A percentile compares a stretch with the other conserved stretches of the same genome.
These are phyloP conservation scores for Pythium pyrilobum DNA, from an alignment of 352 stramenopile species.

Conservation along the genomic window DNA sequence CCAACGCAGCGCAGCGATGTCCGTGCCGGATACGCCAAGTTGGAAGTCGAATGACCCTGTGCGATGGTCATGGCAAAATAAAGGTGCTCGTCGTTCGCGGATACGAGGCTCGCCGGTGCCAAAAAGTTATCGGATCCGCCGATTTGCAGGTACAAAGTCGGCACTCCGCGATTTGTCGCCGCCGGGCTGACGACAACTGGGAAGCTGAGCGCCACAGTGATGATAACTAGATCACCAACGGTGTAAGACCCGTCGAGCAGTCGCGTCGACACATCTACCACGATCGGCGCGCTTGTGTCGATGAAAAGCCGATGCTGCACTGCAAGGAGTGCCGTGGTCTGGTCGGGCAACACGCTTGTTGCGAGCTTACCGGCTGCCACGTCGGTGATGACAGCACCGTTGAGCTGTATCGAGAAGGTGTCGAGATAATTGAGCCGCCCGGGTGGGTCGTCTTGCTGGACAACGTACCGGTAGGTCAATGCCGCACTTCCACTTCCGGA, in stretches of 20 bases:
- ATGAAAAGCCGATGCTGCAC: constrained; percentile 23
- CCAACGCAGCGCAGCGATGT: constrained; percentile 39
- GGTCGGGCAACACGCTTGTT: constrained; percentile 33
- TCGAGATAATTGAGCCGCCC: constrained; percentile 32
- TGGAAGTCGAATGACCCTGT: constrained; percentile 32
- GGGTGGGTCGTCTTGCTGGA: constrained; percentile 29
- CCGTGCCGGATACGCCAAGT: constrained; percentile 34
- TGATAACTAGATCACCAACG: constrained; percentile 39
- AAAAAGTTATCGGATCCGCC: constrained; percentile 18
- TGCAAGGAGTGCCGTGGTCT: constrained; percentile 15
- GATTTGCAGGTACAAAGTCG: constrained; percentile 37
- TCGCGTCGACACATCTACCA: constrained; percentile 33
- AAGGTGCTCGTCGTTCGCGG: constrained; percentile 30
- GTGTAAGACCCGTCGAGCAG: constrained; percentile 38
- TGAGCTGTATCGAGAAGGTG: constrained; percentile 38
- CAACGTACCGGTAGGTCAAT: constrained; percentile 50
- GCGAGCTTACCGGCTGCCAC: constrained; percentile 14
- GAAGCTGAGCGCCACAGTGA: constrained; percentile 36
- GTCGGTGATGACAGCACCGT: constrained; percentile 33
- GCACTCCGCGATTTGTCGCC: constrained; percentile 18
- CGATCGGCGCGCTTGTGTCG: constrained; percentile 30
- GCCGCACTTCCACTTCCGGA: constrained; percentile 31
- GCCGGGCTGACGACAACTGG: constrained; percentile 23
- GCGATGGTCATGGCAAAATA: constrained; percentile 53
- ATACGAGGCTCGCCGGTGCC: constrained; percentile 22